Base-by-base conservation (phyloP, 2,329 filamentous ascomycete species). In the Verticillium isaacii region DNA sequence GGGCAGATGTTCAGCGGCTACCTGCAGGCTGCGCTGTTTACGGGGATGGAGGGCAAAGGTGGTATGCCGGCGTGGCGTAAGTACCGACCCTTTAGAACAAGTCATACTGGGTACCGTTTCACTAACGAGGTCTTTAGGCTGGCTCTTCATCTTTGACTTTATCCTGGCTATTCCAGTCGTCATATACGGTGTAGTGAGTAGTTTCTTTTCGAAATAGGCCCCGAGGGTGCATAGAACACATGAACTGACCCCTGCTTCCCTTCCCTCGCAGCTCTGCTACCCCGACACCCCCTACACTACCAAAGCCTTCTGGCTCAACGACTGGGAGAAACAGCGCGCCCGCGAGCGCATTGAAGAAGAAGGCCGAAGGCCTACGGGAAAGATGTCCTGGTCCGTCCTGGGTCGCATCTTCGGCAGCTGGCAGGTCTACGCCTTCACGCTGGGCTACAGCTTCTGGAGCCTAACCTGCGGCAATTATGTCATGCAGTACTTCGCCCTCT, bases 301-400 rank as follows among this genome's bases (percentile, higher is more conserved):
- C 0, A 70, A 66, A 1, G 78, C 78, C 0, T 78, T 75, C 61
- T 81, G 76, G 57, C 68, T 81, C 25, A 77, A 69, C 70, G 75
- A 76, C 0, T 73, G 87, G 65, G 90, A 93, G 72, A 82, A 83
- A 29, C 79, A 85, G 61, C 82, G 88, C 45, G 87, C 91, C 64
- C 79, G 83, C 15, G 82, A 89, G 56, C 83, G 90, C 65, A 93
- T 94, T 70, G 83, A 89, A 66, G 83, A 86, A 60, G 77, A 79
- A 54, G 77, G 77, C 19, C 72, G 75, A 57, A 71, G 69, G 57
- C 76, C 75, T 3, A 64, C 68, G 2, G 73, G 74, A 1, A 75
- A 75, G 64, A 68, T 77, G 60, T 69, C 77, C 60, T 71, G 70
- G 67, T 66, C 68, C 36, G 72, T 79, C 23, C 63, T 78, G 60